Evolutionary conservation across 371 early-diverging fungal genomes (phyloP).

Genomic region (Capniomyces stellatus): DNA sequence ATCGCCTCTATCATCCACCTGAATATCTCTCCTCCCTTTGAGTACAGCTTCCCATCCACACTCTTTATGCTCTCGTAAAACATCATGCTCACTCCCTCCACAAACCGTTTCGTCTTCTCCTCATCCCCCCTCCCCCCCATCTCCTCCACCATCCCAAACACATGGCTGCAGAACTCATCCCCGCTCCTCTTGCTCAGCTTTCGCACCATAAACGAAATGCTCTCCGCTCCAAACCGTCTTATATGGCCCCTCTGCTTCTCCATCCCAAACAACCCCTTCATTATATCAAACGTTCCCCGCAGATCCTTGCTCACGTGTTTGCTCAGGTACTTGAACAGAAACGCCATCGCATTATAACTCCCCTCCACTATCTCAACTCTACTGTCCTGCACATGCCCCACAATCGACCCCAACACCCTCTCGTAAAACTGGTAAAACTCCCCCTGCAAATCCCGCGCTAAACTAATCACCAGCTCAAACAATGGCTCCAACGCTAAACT

Average conservation of each 20-base stretch:
- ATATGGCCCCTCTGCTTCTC: conserved; percentile 49
- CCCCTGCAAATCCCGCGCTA: conserved; percentile 79
- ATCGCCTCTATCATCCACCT: neutral
- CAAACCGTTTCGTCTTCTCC: conserved; percentile 31
- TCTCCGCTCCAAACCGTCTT: conserved; percentile 77
- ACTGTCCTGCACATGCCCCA: conserved; percentile 39
- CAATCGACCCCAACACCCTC: conserved; percentile 34
- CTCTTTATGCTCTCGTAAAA: conserved; percentile 59
- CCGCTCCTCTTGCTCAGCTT: conserved; percentile 43
- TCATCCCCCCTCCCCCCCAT: conserved; percentile 32
- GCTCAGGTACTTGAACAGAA: conserved; percentile 73
- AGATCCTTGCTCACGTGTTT: conserved; percentile 47
- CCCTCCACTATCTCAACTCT: conserved; percentile 61
- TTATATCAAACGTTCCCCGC: conserved; percentile 39
- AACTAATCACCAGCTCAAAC: conserved; percentile 52
- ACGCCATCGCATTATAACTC: conserved; percentile 72
- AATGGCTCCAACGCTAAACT: conserved; percentile 50
- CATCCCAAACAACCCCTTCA: conserved; percentile 51
- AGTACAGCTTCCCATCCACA: no score
- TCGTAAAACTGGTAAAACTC: conserved; percentile 73
- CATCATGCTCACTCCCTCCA: conserved; percentile 56
- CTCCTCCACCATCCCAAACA: conserved; percentile 19
- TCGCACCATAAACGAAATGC: conserved; percentile 75
- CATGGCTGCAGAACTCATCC: conserved; percentile 28
- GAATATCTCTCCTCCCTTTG: neutral